Base-by-base conservation (phyloP, 108 stramenopile species). In the Craspedostauros australis region DNA sequence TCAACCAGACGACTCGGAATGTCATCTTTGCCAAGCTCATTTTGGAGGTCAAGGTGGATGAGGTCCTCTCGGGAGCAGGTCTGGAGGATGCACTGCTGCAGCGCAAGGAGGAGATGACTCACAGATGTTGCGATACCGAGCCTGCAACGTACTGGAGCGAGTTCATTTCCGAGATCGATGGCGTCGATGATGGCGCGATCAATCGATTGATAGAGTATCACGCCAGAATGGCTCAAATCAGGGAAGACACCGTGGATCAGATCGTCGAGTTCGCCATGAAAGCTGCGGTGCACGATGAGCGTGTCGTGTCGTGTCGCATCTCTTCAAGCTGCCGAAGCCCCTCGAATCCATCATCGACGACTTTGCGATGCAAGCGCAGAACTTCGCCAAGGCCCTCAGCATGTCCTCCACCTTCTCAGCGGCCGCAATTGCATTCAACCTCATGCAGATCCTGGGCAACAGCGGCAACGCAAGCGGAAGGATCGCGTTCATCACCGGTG, bases 271-370 rank as follows among this genome's bases (percentile, higher is more conserved):
- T 45, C 37, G 62, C 69, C 15, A 63, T 31, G 23, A 48, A 64
- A 28, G 39, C 36, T 0, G 18, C 58, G 25, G 39, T 66, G 20
- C 56, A 66, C 44, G 41, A 72, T 38, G 58, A 66, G 19, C 43
- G 70, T 31, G 21, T 61, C 43, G 70, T 31, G 21, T 61, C 21
- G 16, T 33, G 15, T 45, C 57, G n/a, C 63, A 70, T 50, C 39
- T 66, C n/a, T 65, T 52, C 39, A 66, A 66, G 16, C 70, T 66
- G 45, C 70, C 70, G 1, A 72, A 66, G 46, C 51, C 70, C 11
- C 52, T 66, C 3, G 70, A 72, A 30, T 58, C 64, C 5, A 29
- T 72, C 20, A 26, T 72, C 18, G 64, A 60, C 33, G 64, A 72
- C 46, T 60, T 64, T 50, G 64, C 70, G 16, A 46, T 66, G 4